Conservation (phyloP, 208 protist genomes). For the Willaertia magna region DNA sequence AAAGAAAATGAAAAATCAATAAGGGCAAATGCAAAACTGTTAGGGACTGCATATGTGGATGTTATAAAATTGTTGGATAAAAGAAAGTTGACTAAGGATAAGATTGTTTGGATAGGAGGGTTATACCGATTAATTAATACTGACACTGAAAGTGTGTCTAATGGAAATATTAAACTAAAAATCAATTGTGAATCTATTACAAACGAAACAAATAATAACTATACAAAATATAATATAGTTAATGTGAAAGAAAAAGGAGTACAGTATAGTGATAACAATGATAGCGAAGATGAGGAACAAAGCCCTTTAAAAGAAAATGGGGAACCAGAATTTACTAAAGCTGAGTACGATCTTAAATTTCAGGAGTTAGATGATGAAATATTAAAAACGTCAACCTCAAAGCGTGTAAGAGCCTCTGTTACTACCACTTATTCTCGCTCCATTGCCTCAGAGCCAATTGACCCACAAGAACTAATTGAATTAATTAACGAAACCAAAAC, state of each 20-base stretch:
- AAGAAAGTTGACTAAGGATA: background rate
- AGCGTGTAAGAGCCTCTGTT: too few relatives aligned
- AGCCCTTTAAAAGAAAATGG: background rate
- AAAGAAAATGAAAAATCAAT: background rate
- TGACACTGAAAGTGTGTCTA: background rate
- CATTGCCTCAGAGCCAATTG: too few relatives aligned
- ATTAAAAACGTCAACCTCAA: too few relatives aligned
- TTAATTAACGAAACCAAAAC: background rate
- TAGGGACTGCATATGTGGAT: background rate
- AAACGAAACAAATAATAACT: too few relatives aligned
- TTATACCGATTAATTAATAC: background rate
- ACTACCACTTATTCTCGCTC: too few relatives aligned
- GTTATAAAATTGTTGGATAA: background rate
- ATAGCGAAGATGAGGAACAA: too few relatives aligned
- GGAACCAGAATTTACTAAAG: background rate
- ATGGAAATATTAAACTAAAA: background rate
- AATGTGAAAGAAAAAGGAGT: too few relatives aligned
- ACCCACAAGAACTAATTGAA: too few relatives aligned
- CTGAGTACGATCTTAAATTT: background rate
- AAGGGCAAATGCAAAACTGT: background rate
- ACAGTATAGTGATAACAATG: too few relatives aligned
- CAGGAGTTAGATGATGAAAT: background rate
- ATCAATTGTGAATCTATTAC: background rate
- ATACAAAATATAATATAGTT: too few relatives aligned
- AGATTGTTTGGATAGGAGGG: background rate